Evolutionary conservation across 2,329 filamentous ascomycete genomes (phyloP), one percentile per base, ranked within the genome.

Genomic region (Scedosporium aurantiacum): DNA sequence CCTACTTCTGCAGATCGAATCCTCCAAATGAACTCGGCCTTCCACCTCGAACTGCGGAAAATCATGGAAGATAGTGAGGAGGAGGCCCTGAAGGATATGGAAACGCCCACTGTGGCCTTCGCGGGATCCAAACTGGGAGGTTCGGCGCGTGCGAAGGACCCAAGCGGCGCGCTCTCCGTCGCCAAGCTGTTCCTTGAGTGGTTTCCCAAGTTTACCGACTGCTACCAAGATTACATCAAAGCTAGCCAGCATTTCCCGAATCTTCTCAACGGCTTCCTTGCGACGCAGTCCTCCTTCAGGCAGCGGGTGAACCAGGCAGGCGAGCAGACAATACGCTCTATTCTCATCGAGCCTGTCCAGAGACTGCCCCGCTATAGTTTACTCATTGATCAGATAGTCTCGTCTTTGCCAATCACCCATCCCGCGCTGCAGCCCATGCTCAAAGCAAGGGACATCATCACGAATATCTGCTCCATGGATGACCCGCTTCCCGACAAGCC

Each of bases 281-380:
- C 91, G 67, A 85, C 86, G 62, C 86, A 89, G 64, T 93, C 91
- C 2, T 92, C 88, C 68, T 93, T 96, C 70, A 88, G 88, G 2
- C 87, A 88, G 66, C 81, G 89, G 55, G 84, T 97, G 2, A 84
- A 90, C 60, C 85, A 92, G 65, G 88, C 88, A 2, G 93, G 94
- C 61, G 94, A 97, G 72, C 94, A 99, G 75, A 84, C 86, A 62
- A 82, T 97, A 60, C 91, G 90, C 57, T 97, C 94, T 3, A 83
- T 94, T 64, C 82, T 99, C 61, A 99, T 99, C 71, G 94, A 99
- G 73, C 94, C 94, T 2, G 92, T 99, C 0, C 94, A 99, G 73
- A 83, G 94, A 60, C 81, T 99, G 60, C 94, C 94, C 27, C 87
- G 94, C 27, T 99, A 99, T 75, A 97, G 91, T 69, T 79, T 99